Percentiles rank a stretch among this genome's conserved stretches.
These are phyloP conservation scores for Ampelomyces quisqualis DNA, from an alignment of 2,329 filamentous ascomycete species.

Conservation along the genomic window DNA sequence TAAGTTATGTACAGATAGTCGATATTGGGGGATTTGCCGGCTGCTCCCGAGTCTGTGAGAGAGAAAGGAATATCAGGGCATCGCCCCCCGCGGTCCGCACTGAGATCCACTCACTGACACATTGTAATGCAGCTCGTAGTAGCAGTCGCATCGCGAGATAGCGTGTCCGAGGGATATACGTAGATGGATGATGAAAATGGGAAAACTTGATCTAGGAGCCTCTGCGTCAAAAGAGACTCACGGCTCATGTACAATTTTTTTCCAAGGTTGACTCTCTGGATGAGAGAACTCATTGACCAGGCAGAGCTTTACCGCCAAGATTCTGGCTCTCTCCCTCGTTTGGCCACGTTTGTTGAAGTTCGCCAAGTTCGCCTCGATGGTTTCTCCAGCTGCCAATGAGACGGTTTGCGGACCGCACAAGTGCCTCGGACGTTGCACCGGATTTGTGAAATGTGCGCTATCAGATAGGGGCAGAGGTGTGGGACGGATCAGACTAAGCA, in stretches of 20 bases:
- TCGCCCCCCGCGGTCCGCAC: not conserved
- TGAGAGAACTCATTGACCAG: slow-evolving; percentile 1
- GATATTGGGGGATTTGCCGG: not conserved
- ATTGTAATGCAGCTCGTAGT: not conserved
- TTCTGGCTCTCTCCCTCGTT: slow-evolving; percentile 2
- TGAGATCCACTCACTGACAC: not conserved
- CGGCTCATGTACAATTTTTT: slow-evolving; percentile 2
- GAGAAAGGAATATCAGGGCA: not conserved
- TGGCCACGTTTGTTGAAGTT: slow-evolving; percentile 2
- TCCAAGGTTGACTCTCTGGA: slow-evolving; percentile 2
- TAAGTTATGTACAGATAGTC: not conserved
- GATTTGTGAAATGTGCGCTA: slow-evolving; percentile 2
- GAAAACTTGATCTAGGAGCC: not conserved
- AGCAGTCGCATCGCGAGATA: not conserved
- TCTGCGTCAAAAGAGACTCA: slow-evolving; percentile 1
- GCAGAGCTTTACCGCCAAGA: slow-evolving; percentile 2
- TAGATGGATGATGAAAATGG: not conserved
- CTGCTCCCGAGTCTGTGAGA: not conserved
- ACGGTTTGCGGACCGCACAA: slow-evolving; percentile 1
- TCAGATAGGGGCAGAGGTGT: not conserved
- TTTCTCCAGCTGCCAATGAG: slow-evolving; percentile 1
- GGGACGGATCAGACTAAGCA: slow-evolving; percentile 1
- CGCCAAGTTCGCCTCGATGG: slow-evolving; percentile 1
- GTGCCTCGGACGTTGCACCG: slow-evolving; percentile 1
- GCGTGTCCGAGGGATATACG: not conserved